Conservation (phyloP, 345 rosid species). For the Bruguiera sexangula region DNA sequence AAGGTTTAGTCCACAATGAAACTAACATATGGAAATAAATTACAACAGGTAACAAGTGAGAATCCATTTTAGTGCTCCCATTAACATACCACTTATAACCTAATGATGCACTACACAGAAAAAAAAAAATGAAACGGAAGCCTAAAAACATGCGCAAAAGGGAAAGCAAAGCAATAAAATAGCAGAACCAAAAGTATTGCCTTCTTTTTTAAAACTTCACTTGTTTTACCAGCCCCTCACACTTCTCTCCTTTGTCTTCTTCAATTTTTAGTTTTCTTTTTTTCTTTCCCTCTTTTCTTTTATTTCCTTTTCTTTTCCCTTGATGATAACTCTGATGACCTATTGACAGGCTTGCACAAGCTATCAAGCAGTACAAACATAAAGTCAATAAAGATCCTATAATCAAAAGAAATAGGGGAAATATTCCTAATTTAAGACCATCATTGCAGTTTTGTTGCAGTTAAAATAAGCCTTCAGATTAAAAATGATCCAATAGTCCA, state of each 20-base stretch:
- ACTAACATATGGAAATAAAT: background rate
- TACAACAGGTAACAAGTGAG: background rate
- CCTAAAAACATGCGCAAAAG: background rate
- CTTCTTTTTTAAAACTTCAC: background rate
- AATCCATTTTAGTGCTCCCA: background rate
- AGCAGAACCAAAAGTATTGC: background rate
- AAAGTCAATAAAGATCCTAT: background rate
- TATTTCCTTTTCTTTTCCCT: background rate
- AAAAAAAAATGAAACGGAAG: background rate
- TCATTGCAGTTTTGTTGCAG: background rate
- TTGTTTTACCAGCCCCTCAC: background rate
- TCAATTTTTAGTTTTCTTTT: background rate
- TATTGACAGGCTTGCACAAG: background rate
- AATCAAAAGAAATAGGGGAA: too few species aligned
- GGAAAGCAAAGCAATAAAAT: background rate
- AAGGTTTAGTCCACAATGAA: conserved; percentile 1
- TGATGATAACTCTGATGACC: background rate
- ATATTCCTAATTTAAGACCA: background rate
- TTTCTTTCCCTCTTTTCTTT: background rate
- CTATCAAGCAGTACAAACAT: background rate
- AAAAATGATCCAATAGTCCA: background rate
- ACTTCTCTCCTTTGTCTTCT: background rate
- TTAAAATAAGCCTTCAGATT: background rate
- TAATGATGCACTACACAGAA: background rate
- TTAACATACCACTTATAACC: background rate